Conservation (phyloP, 148 eudicot genomes). For the Camellia sinensis region DNA sequence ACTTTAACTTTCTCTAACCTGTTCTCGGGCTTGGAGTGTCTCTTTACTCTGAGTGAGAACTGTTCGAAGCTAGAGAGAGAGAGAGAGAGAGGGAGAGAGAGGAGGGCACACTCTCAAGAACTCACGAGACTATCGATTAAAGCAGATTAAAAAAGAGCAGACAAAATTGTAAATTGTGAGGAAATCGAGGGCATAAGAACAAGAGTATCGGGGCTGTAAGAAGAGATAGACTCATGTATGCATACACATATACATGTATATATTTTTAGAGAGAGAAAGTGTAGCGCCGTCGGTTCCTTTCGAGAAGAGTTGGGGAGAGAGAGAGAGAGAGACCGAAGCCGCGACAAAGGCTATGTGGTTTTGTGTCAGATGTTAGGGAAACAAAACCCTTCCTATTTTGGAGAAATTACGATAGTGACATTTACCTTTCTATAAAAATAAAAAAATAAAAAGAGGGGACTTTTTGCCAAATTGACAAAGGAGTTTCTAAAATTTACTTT, state of each 20-base stretch:
- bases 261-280: not conserved
- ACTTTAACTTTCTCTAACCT: not conserved
- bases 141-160: not conserved
- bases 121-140: not conserved
- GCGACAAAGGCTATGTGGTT: not conserved
- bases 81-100: slow-evolving; percentile 6
- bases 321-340: not conserved
- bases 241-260: not conserved
- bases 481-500: not conserved
- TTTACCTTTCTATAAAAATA: too few species aligned
- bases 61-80: slow-evolving; percentile 7
- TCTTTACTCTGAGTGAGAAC: not conserved
- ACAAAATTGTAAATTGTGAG: slow-evolving; percentile 9
- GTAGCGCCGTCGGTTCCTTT: slow-evolving; percentile 7
- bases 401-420: not conserved
- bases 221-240: not conserved
- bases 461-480: not conserved
- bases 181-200: slow-evolving; percentile 11
- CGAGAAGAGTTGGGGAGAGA: too few species aligned
- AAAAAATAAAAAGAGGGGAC: not conserved
- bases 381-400: not conserved
- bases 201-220: not conserved
- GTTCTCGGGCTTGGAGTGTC: not conserved
- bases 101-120: not conserved
- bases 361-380: not conserved